Base-by-base conservation (phyloP, 2,329 filamentous ascomycete species). In the Pseudogymnoascus sp. region DNA sequence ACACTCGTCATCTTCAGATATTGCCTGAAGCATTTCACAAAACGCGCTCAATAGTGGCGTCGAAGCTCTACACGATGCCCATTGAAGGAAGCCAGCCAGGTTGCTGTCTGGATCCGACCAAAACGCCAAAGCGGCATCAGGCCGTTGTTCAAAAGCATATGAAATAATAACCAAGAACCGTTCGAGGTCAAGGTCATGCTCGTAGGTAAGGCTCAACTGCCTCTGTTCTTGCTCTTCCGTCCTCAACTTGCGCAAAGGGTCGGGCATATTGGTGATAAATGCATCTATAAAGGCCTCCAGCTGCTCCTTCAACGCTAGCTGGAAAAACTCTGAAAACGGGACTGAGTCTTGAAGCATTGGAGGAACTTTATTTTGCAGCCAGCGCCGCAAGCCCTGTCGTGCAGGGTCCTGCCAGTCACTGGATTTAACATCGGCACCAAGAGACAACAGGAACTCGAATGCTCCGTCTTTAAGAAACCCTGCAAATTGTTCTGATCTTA, bases 11-110 rank as follows among this genome's bases (percentile, higher is more conserved):
- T 91, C 91, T 61, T 88, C 86, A 0, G 95, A 91, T 59, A 99
- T 87, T 1, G 93, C 89, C 71, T 92, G 90, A 14, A 99, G 80
- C 86, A 99, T 93, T 73, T 97, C 93, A 75, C 95, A 99, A 70
- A 97, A 99, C 11, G 93, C 93, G 66, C 91, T 95, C 65, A 96
- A 93, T 23, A 96, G 83, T n/a, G 95, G 95, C 0, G 96, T 97
- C 0, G 96, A 96, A 66, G 96, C 92, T 70, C 95, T 84, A 69
- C 91, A 88, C 3, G 95, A 96, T n/a, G 93, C 90, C 95, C 95
- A 99, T 67, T 96, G 90, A 73, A 99, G 82, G 73, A 99, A 99
- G 0, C 95, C 95, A 67, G 93, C 90, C 34, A 99, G 79, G 69
- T 97, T 96, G 72, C 92, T 92, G 70, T 99, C 95, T 1, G 89